Conservation (phyloP, 2,329 filamentous ascomycete genomes). For the Xylaria sp. region DNA sequence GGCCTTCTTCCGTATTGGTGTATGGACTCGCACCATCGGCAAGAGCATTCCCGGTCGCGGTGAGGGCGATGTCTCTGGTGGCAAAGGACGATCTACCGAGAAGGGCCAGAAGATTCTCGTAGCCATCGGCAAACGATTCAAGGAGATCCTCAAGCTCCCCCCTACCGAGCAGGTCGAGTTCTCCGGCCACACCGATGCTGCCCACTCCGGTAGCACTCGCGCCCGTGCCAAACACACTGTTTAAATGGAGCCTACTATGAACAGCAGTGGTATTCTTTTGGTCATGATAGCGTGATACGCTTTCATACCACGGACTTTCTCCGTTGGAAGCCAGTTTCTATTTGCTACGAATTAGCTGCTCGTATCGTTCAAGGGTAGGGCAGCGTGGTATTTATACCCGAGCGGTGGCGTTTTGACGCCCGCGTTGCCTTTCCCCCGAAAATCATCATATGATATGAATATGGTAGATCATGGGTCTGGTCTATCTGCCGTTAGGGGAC, state of each 20-base stretch:
- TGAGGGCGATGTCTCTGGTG: constrained; percentile 64
- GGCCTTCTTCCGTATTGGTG: constrained; percentile 93
- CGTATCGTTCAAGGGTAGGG: background rate
- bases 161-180: constrained; percentile 80
- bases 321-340: background rate
- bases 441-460: constrained; percentile 2
- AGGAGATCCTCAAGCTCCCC: constrained; percentile 80
- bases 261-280: background rate
- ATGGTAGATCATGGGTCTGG: background rate
- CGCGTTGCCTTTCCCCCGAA: background rate
- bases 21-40: constrained; percentile 94
- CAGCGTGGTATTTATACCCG: constrained; percentile 6
- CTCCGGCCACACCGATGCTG: constrained; percentile 91
- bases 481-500: background rate
- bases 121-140: constrained; percentile 85
- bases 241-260: constrained; percentile 40
- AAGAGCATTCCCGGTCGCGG: constrained; percentile 74
- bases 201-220: constrained; percentile 86
- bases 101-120: constrained; percentile 82
- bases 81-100: constrained; percentile 70
- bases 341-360: background rate
- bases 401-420: background rate
- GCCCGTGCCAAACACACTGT: constrained; percentile 92
- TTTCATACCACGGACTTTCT: background rate
- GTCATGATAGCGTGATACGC: background rate